Conservation (phyloP, 306 rosid genomes). For the Quercus berberidifolia region DNA sequence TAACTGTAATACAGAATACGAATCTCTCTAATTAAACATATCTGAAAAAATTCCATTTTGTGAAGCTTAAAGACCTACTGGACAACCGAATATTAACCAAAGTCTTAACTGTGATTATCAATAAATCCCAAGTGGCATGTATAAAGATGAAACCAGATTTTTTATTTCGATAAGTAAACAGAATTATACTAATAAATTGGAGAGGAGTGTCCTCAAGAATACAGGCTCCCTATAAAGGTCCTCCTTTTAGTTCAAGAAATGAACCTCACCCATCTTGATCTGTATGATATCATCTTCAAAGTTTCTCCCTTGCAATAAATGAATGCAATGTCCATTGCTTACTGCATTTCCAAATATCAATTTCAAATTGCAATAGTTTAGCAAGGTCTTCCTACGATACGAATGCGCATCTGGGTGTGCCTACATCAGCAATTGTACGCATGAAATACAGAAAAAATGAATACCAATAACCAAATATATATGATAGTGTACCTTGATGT, state of each 20-base stretch:
- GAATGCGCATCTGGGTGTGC: slow-evolving; percentile 36
- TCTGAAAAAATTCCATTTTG: neutral
- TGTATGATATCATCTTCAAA: slow-evolving; percentile 20
- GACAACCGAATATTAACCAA: neutral
- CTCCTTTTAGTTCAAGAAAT: neutral
- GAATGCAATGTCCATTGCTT: slow-evolving; percentile 32
- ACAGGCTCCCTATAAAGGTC: neutral
- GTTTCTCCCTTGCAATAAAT: slow-evolving; percentile 24
- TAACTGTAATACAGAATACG: neutral
- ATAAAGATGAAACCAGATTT: neutral
- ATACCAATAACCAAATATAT: neutral
- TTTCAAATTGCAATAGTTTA: slow-evolving; percentile 39
- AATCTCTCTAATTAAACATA: neutral
- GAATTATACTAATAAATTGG: neutral
- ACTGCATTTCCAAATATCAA: slow-evolving; percentile 34
- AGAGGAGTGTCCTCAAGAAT: neutral
- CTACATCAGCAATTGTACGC: slow-evolving; percentile 31
- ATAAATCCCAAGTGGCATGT: neutral
- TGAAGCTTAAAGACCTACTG: neutral
- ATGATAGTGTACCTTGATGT: slow-evolving; percentile 36
- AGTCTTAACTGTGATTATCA: neutral
- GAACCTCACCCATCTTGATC: slow-evolving; percentile 13
- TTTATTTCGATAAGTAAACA: neutral
- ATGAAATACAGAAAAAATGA: slow-evolving; percentile 15
- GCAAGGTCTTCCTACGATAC: slow-evolving; percentile 44